Base-by-base conservation (phyloP, 2,329 filamentous ascomycete species). In the Cercospora nicotianae region DNA sequence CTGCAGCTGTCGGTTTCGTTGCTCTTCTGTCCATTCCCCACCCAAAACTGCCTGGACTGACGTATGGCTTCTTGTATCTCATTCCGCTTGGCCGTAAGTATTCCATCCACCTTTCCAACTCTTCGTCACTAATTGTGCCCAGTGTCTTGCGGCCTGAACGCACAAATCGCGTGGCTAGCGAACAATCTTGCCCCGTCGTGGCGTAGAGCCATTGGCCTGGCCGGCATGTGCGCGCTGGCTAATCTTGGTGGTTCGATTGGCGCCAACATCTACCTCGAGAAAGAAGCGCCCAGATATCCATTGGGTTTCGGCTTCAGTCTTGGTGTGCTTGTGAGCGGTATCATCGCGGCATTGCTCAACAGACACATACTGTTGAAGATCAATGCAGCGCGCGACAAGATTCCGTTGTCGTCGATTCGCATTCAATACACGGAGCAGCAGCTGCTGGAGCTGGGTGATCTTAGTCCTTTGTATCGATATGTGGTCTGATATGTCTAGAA, bases 41-140 rank as follows among this genome's bases (percentile, higher is more conserved):
- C 33, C 67, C 65, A 9, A 67, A 64, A 64, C 74, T 86, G 2
- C 68, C 70, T 7, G 82, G 81, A 3, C 81, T 82, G 1, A 82
- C 83, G 86, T 72, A 72, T 76, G 83, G 84, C 57, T 85, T 85
- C n/a, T 75, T 87, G 30, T 87, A 85, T 75, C 80, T 86, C 45
- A 78, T 87, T 71, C 83, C 84, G 1, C 78, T 79, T 4, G 86
- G 87, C 20, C 82, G 83, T 9, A 87, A 87, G 76, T 83, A 85
- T 64, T 80, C 83, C 2, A 82, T 84, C 63, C 85, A 1, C 81
- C 87, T 55, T 45, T 42, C 4, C 12, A 13, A 28, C 12, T 23
- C 36, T 26, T 28, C 20, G 2, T 53, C 10, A 12, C 67, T 65
- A 23, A 66, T 26, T 10, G 9, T n/a, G 26, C 5, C 2, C 20